Evolutionary conservation across 345 rosid genomes (phyloP), one percentile per base, ranked within the genome.

Genomic region (Linum tenue): DNA sequence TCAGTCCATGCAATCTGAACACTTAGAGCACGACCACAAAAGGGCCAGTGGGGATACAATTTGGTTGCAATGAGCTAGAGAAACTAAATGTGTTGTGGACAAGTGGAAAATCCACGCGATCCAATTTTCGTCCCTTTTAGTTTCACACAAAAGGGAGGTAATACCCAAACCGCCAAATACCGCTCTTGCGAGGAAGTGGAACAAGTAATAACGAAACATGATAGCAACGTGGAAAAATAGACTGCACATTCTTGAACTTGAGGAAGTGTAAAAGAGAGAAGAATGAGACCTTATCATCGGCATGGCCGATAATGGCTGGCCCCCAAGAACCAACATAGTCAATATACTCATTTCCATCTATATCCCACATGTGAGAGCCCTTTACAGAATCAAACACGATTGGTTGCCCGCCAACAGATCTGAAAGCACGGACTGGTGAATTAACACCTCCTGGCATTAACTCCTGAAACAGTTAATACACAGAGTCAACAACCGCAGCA

Each of bases 281-380:
- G 66, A 65, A 62, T 40, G 62, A 50, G 60, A 90, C 99, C 95
- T 85, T 74, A 65, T 89, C 97, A 76, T 94, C 97, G 0, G 99
- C 96, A 71, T 94, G 97, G 41, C 99, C 99, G 59, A 94, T 87
- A 22, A 94, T 91, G 7, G 99, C 96, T 2, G 96, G 99, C 12
- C 97, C 99, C 97, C 97, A 91, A 62, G 97, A 91, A 55, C 99
- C 97, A 59, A 89, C 97, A 63, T 91, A 94, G 77, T 94, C 99
- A 41, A 91, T 80, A 73, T 89, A 94, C 79, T 87, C 91, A 37
- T 94, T 94, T 39, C 99, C 97, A 83, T 94, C 95, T 14, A 94
- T 84, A 68, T 94, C 99, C 95, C 95, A 81, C 91, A 91, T 88
- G 63, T 65, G 85, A 56, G 92, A 89, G 56, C 99, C 99, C 85